Percentiles rank a stretch among this genome's conserved stretches.
Evolutionary conservation across 2,329 filamentous ascomycete genomes (phyloP).

Genomic region (Coniella lustricola): DNA sequence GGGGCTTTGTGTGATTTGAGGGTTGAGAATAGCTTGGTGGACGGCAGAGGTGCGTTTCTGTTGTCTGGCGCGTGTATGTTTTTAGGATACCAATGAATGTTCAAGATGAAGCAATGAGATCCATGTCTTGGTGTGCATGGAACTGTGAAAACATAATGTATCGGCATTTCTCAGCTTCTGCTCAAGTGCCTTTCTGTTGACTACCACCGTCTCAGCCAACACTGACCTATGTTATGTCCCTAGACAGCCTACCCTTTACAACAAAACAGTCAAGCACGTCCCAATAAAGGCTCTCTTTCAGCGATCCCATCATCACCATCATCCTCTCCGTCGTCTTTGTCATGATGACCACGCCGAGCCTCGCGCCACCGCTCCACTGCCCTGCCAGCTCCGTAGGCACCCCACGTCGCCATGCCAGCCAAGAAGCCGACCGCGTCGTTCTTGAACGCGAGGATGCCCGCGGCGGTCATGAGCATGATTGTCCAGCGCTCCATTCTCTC

Average conservation of each 20-base stretch:
- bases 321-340: background rate
- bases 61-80: background rate
- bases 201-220: background rate
- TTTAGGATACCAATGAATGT: background rate
- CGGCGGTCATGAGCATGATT: slow-evolving; percentile 84
- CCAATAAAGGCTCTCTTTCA: no score
- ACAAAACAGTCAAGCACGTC: no score
- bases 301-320: background rate
- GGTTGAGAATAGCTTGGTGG: no score
- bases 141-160: no score
- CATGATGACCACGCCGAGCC: slow-evolving; percentile 5
- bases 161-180: no score
- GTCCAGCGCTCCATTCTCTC: slow-evolving; percentile 74
- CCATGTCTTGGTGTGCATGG: no score
- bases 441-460: slow-evolving; percentile 73
- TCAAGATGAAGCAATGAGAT: background rate
- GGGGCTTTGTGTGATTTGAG: background rate
- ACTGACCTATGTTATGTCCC: no score
- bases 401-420: slow-evolving; percentile 74
- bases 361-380: slow-evolving; percentile 27
- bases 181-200: no score
- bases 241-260: no score
- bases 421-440: slow-evolving; percentile 86
- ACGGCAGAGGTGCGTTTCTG: background rate
- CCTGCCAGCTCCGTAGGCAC: slow-evolving; percentile 48